A percentile compares a stretch with the other conserved stretches of the same genome.
phyloP scores from a whole-genome alignment of 192 early-diverging fungal species.

The Coemansia sp. region DNA sequence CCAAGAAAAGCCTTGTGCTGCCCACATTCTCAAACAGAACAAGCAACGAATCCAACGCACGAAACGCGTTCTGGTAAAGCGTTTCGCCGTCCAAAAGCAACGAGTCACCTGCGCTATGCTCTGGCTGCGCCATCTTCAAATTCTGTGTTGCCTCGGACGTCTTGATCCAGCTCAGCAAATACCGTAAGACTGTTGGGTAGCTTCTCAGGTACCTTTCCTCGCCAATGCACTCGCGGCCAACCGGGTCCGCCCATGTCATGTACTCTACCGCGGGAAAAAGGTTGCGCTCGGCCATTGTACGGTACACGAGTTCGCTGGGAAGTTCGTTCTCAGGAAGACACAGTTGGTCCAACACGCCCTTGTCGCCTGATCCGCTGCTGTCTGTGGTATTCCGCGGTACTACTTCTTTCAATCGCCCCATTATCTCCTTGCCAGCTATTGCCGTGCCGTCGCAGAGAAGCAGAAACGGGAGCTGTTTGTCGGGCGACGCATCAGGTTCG shows the following conservation, averaged over 20 bases:
- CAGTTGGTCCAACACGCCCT: slow-evolving; percentile 1
- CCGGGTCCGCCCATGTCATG: slow-evolving; percentile 36
- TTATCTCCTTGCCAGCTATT: slow-evolving; percentile 12
- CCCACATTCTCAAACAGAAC: slow-evolving; percentile 17
- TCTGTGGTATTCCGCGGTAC: background rate
- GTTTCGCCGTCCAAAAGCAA: slow-evolving; percentile 33
- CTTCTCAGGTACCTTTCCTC: slow-evolving; percentile 13
- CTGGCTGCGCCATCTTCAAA: slow-evolving; percentile 18
- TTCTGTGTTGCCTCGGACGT: background rate
- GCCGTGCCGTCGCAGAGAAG: slow-evolving; percentile 33
- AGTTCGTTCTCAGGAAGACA: slow-evolving; percentile 5
- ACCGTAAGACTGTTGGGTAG: slow-evolving; percentile 21
- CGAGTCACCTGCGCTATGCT: slow-evolving; percentile 25
- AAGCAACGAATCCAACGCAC: slow-evolving; percentile 34
- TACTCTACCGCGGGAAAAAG: slow-evolving; percentile 40
- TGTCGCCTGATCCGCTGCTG: background rate
- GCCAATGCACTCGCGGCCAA: slow-evolving; percentile 23
- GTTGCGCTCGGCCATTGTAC: slow-evolving; percentile 24
- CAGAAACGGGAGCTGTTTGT: slow-evolving; percentile 38
- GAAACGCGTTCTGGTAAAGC: slow-evolving; percentile 34
- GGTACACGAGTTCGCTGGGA: slow-evolving; percentile 22
- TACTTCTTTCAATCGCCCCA: slow-evolving; percentile 6
- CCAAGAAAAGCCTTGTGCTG: slow-evolving; percentile 18
- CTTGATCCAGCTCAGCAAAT: slow-evolving; percentile 22
- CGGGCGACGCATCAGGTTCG: slow-evolving; percentile 42